Evolutionary conservation across 305 asterid genomes (phyloP), one percentile per base, ranked within the genome.

Genomic region (Fraxinus dipetala): DNA sequence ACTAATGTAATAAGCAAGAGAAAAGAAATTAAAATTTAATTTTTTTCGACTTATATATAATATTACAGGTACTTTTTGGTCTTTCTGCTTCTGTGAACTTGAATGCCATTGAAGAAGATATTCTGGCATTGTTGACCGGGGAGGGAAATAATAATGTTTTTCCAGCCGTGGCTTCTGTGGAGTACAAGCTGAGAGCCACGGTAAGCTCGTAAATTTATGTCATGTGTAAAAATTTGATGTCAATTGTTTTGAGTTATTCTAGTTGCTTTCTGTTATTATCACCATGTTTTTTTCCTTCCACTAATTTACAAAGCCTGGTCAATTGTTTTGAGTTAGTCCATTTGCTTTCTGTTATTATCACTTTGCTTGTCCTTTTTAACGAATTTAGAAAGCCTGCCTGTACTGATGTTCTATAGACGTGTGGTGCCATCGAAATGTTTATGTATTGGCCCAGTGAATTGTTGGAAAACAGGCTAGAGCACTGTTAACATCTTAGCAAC

Each of bases 101-200:
- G 86, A 87, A 91, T 85, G 86, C 94, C 28, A 90, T 96, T 4
- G 94, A 94, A 89, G 86, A 90, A 78, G 98, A 96, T 84, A 86
- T 96, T 35, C 73, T 85, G 78, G 84, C 92, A 30, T 82, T 91
- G 88, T 84, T 96, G 82, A 87, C 94, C 30, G 89, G 86, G 48
- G 95, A 88, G 79, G 87, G 87, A 79, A 87, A 79, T 65, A 83
- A 85, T 75, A 31, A 79, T 79, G 72, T 77, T 79, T 88, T 82
- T 79, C 99, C 92, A 10, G 95, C 97, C 18, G 80, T 90, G 84
- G 97, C 93, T 75, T 94, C 98, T 51, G 45, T 94, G 1, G 91
- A 93, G 87, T 92, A 89, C 91, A 93, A 91, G 87, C 79, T 96
- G 83, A 92, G 99, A 90, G 92, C 93, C 45, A 93, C 98, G 67